Conservation (phyloP, 202 grass and related monocot genomes). For the Tripidium arundinaceum region DNA sequence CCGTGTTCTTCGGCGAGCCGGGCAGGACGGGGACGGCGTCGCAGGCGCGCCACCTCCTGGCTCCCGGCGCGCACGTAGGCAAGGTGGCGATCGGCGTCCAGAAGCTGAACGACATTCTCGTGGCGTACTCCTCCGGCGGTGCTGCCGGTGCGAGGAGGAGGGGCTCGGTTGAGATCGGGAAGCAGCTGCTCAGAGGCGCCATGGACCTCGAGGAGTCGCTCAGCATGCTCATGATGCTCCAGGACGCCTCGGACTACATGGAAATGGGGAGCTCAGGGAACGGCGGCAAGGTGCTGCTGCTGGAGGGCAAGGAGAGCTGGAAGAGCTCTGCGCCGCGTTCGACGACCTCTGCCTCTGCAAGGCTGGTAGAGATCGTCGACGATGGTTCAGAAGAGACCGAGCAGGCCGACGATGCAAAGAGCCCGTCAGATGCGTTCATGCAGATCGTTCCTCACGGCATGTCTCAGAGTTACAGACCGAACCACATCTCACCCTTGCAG, state of each 20-base stretch:
- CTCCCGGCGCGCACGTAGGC: conserved; percentile 31
- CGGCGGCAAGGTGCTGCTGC: conserved; percentile 52
- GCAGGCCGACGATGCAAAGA: not conserved
- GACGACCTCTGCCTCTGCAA: conserved; percentile 21
- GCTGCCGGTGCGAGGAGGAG: conserved; percentile 17
- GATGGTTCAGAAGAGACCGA: conserved; percentile 30
- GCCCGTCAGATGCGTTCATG: conserved; percentile 29
- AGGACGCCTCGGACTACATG: conserved; percentile 85
- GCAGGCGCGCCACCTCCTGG: conserved; percentile 27
- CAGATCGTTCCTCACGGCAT: conserved; percentile 44
- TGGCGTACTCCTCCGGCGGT: conserved; percentile 46
- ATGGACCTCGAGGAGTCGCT: conserved; percentile 81
- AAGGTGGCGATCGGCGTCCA: conserved; percentile 60
- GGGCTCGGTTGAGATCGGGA: conserved; percentile 42
- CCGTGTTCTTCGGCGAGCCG: not conserved
- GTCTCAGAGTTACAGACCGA: conserved; percentile 21
- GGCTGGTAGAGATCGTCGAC: conserved; percentile 46
- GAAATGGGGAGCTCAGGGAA: conserved; percentile 46
- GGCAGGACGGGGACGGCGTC: conserved; percentile 1
- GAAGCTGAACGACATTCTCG: conserved; percentile 72
- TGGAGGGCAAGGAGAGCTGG: conserved; percentile 65
- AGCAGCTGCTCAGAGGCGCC: conserved; percentile 51
- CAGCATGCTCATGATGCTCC: conserved; percentile 85
- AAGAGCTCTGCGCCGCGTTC: conserved; percentile 31
- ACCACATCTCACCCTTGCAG: not conserved